Conservation (phyloP, 208 protist genomes). For the Acanthamoeba castellanii region DNA sequence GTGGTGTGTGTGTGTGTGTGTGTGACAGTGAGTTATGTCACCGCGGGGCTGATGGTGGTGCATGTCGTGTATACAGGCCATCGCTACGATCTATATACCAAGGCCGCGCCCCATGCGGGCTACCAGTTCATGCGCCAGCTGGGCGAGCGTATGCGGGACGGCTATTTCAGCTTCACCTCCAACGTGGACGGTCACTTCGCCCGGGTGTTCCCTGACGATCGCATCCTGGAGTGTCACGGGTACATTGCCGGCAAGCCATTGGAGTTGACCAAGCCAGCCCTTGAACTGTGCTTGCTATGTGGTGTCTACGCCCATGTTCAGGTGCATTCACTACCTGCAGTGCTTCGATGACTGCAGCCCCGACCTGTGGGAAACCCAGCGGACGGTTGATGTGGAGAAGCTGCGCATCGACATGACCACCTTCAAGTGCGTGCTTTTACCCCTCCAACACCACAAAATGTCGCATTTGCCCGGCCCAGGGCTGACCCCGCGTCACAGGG, state of each 20-base stretch:
- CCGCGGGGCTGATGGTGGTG: background rate
- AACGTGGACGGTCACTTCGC: conserved; percentile 35
- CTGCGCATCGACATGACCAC: background rate
- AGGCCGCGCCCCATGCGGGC: background rate
- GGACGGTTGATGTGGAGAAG: background rate
- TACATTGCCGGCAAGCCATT: background rate
- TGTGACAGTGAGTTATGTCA: too few relatives aligned
- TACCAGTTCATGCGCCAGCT: background rate
- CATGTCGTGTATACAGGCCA: background rate
- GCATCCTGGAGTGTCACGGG: conserved; percentile 23
- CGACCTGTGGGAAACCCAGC: background rate
- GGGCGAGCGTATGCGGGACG: background rate
- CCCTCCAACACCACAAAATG: too few relatives aligned
- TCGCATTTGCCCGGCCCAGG: background rate
- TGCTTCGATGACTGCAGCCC: background rate
- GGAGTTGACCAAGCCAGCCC: too few relatives aligned
- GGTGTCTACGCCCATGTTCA: background rate
- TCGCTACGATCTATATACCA: background rate
- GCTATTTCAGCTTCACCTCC: conserved; percentile 29
- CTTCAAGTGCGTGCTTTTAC: background rate
- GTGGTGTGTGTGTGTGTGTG: too few relatives aligned
- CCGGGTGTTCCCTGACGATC: background rate
- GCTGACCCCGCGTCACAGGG: background rate
- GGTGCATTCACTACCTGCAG: conserved; percentile 1
- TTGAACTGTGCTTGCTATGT: background rate